Evolutionary conservation across 176 grass and related monocot species (phyloP), one percentile per base, ranked within the genome.

Genomic region (Pharus latifolius): DNA sequence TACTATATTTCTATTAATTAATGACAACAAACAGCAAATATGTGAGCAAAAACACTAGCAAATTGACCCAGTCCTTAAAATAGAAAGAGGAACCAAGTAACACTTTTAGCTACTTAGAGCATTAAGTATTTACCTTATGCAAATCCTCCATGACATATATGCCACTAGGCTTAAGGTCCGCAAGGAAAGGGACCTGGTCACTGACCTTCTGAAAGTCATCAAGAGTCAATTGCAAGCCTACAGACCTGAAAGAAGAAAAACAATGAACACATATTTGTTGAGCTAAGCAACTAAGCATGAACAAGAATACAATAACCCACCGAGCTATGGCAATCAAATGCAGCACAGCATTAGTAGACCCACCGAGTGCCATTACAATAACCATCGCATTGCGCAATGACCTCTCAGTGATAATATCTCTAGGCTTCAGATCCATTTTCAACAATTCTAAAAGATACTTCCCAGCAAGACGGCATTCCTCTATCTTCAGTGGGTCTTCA

Each of bases 161-260:
- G 41, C 94, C 94, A 78, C 94, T 98, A 35, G 94, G 94, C 67
- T 98, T 98, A 52, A 98, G 89, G 72, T 98, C 94, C 14, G 94
- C 94, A 67, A 98, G 94, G 58, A 98, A 98, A 51, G 94, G 94
- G 44, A 98, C 87, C 60, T 93, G 83, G 26, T 98, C 87, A 68
- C 94, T 98, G 66, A 98, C 81, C 84, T 90, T 98, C 81, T 98
- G 94, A 74, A 98, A 98, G 85, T 98, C 94, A 85, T 98, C 94
- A 54, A 98, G 86, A 25, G 81, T 90, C 65, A 98, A 85, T 55
- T 78, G 79, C 78, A 98, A 83, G 56, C 87, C 94, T 26, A 98
- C 89, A 48, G 94, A 98, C 78, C 94, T 98, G 78, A 73, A 85
- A 82, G 60, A 60, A 82, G 16, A 65, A 61, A 56, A 55, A 3